Conservation (phyloP, 2,329 filamentous ascomycete species). For the Paracoccidioides lutzii region DNA sequence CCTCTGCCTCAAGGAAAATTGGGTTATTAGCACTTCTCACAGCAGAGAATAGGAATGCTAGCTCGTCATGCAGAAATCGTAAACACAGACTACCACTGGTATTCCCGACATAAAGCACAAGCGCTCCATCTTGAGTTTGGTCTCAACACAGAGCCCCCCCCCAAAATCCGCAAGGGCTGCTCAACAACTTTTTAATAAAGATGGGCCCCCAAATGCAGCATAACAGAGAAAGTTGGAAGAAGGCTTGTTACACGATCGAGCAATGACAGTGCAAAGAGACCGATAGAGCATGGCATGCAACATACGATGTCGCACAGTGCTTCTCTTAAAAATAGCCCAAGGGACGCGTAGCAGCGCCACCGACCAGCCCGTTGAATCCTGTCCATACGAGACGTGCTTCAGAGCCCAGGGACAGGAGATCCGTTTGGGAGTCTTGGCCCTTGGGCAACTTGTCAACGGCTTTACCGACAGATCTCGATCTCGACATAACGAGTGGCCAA, state of each 20-base stretch:
- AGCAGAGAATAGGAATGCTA: not conserved
- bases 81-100: not conserved
- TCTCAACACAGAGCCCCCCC: not conserved
- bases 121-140: not conserved
- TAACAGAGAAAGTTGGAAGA: not conserved
- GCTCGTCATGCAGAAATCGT: not conserved
- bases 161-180: not conserved
- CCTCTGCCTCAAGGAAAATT: not conserved
- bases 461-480: not conserved
- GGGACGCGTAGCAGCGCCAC: not conserved
- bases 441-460: too few species aligned
- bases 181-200: not conserved
- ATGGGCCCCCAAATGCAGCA: not conserved
- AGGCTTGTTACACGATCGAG: not conserved
- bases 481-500: not conserved
- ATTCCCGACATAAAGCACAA: not conserved
- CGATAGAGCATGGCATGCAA: not conserved
- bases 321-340: not conserved
- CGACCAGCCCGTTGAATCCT: not conserved
- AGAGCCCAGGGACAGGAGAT: not conserved
- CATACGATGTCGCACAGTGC: not conserved
- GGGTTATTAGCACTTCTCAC: not conserved
- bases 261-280: not conserved
- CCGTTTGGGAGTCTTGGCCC: not conserved
- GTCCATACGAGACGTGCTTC: not conserved